Conservation (phyloP, 805 yeast species). For the Nematodospora valgi region DNA sequence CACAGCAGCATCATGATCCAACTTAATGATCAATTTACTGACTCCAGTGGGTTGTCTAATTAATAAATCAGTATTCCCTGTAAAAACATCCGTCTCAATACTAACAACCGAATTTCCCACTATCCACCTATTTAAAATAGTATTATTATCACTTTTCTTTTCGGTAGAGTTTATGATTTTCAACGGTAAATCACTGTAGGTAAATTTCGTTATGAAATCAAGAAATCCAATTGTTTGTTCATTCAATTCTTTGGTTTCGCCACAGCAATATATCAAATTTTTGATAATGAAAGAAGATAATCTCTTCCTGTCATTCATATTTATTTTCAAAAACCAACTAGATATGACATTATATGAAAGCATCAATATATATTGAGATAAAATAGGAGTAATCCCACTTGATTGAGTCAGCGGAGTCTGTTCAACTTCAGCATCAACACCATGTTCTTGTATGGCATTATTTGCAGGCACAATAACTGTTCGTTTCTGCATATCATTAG, state of each 20-base stretch:
- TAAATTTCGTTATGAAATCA: constrained; percentile 66
- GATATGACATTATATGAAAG: constrained; percentile 68
- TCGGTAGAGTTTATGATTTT: constrained; percentile 31
- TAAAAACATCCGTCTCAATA: constrained; percentile 48
- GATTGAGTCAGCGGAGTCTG: constrained; percentile 50
- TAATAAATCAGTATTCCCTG: constrained; percentile 50
- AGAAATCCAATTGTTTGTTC: constrained; percentile 59
- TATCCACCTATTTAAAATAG: constrained; percentile 48
- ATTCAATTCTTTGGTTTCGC: constrained; percentile 24
- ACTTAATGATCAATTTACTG: constrained; percentile 40
- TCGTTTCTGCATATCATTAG: constrained; percentile 46
- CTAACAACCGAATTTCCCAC: constrained; percentile 56
- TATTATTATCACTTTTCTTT: constrained; percentile 4
- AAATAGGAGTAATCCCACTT: constrained; percentile 39
- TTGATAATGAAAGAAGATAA: constrained; percentile 62
- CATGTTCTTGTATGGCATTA: constrained; percentile 25
- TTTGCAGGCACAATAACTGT: constrained; percentile 13
- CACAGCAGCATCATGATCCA: constrained; percentile 27
- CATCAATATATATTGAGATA: constrained; percentile 58
- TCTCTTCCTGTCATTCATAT: constrained; percentile 52
- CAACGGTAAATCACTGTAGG: constrained; percentile 61
- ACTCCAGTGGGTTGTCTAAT: constrained; percentile 70
- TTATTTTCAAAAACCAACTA: constrained; percentile 68
- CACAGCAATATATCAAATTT: constrained; percentile 40
- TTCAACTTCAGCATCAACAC: constrained; percentile 51